A percentile compares a stretch with the other conserved stretches of the same genome.
phyloP scores from a whole-genome alignment of 495 filamentous ascomycete species.

The Opeltia flavorubescens region DNA sequence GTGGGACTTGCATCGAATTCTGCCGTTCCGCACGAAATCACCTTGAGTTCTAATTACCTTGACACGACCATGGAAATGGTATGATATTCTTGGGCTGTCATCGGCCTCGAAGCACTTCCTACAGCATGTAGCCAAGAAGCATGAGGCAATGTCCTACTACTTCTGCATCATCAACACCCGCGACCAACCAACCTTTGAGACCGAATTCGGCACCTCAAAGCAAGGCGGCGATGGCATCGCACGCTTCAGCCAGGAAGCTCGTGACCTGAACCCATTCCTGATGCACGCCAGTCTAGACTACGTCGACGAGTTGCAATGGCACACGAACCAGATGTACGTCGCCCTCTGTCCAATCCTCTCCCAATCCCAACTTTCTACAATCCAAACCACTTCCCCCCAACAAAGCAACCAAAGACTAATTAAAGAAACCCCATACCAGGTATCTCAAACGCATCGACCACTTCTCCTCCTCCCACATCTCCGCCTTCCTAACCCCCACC shows the following conservation, averaged over 20 bases:
- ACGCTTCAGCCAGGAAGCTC: slow-evolving; percentile 70
- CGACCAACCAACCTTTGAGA: slow-evolving; percentile 88
- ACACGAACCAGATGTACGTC: slow-evolving; percentile 56
- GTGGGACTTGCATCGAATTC: not conserved
- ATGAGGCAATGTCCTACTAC: slow-evolving; percentile 78
- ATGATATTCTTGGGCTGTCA: no score
- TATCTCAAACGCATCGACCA: slow-evolving; percentile 92
- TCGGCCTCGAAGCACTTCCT: no score
- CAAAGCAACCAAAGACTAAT: not conserved
- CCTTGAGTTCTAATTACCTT: no score
- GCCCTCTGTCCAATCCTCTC: not conserved
- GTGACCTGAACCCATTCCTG: slow-evolving; percentile 95
- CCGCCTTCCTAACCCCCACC: slow-evolving; percentile 70
- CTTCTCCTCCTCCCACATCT: slow-evolving; percentile 82
- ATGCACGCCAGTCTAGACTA: slow-evolving; percentile 85
- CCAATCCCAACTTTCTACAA: not conserved
- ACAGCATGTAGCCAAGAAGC: not conserved
- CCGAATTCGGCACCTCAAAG: slow-evolving; percentile 92
- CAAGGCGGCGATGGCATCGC: slow-evolving; percentile 82
- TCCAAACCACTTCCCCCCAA: not conserved
- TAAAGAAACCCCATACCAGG: slow-evolving; percentile 32
- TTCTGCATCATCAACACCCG: slow-evolving; percentile 89
- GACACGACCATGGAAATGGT: no score
- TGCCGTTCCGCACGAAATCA: not conserved
- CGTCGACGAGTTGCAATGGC: slow-evolving; percentile 92